Conservation (phyloP, 495 filamentous ascomycete genomes). For the Hypoxylon perforatum region DNA sequence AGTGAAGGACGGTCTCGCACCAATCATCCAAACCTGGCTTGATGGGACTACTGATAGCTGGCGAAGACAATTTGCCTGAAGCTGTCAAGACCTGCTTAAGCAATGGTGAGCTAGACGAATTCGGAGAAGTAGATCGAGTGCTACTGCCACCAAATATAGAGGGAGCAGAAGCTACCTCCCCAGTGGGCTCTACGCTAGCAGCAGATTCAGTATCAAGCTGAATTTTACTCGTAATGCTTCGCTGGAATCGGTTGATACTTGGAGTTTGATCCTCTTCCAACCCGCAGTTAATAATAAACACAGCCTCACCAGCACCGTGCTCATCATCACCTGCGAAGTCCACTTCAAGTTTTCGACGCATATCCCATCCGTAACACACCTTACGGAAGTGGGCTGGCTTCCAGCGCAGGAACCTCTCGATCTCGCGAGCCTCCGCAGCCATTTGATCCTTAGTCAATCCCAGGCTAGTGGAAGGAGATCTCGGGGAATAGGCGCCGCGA, state of each 20-base stretch:
- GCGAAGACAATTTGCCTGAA: constrained; percentile 32
- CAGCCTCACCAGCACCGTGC: constrained; percentile 73
- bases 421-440: constrained; percentile 79
- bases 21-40: constrained; percentile 49
- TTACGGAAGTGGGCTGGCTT: constrained; percentile 83
- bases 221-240: constrained; percentile 28
- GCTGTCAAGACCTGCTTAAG: constrained; percentile 24
- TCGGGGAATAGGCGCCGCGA: constrained; percentile 60
- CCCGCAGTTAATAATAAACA: constrained; percentile 80
- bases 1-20: constrained; percentile 44
- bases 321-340: constrained; percentile 89
- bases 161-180: constrained; percentile 11
- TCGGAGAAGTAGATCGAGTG: constrained; percentile 22
- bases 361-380: constrained; percentile 88
- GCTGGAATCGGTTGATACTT: constrained; percentile 47
- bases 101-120: constrained; percentile 30
- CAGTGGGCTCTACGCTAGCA: constrained; percentile 30
- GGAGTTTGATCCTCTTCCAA: constrained; percentile 62
- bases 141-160: constrained; percentile 49
- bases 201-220: constrained; percentile 21
- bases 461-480: constrained; percentile 67
- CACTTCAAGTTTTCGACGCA: constrained; percentile 85
- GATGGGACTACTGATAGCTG: constrained; percentile 1
- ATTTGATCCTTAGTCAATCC: constrained; percentile 75
- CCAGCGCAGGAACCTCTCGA: constrained; percentile 78